Conservation (phyloP, 768 basidiomycete species). For the Phlegmacium glaucopus region DNA sequence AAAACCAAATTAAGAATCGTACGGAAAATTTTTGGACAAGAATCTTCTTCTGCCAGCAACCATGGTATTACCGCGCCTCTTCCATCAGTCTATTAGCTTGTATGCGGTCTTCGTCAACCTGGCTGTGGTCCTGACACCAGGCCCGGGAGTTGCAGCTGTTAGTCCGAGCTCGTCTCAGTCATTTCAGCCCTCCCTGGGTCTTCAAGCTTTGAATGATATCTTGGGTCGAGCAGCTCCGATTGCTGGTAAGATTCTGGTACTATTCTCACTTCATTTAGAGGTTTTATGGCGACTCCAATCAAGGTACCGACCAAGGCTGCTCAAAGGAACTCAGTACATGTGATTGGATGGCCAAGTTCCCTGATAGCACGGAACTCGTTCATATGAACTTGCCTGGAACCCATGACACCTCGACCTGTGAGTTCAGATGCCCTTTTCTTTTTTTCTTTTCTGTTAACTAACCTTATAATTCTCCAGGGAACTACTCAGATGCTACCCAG, state of each 20-base stretch:
- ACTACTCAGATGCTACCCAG: conserved; percentile 41
- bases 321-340: conserved; percentile 31
- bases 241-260: conserved; percentile 11
- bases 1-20: no score
- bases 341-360: conserved; percentile 44
- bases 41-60: no score
- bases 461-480: conserved; percentile 26
- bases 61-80: no score
- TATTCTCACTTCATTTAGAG: no score
- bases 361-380: conserved; percentile 39
- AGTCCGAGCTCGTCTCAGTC: conserved; percentile 11
- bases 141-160: background rate
- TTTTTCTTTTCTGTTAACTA: no score
- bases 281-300: no score
- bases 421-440: background rate
- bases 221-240: conserved; percentile 21
- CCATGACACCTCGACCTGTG: conserved; percentile 48
- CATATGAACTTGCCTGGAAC: conserved; percentile 51
- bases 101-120: background rate
- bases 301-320: conserved; percentile 28
- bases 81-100: no score
- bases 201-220: conserved; percentile 21
- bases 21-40: no score
- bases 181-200: conserved; percentile 12
- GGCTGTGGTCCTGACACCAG: background rate